Evolutionary conservation across 306 rosid genomes (phyloP).

Genomic region (Castanospermum australe): DNA sequence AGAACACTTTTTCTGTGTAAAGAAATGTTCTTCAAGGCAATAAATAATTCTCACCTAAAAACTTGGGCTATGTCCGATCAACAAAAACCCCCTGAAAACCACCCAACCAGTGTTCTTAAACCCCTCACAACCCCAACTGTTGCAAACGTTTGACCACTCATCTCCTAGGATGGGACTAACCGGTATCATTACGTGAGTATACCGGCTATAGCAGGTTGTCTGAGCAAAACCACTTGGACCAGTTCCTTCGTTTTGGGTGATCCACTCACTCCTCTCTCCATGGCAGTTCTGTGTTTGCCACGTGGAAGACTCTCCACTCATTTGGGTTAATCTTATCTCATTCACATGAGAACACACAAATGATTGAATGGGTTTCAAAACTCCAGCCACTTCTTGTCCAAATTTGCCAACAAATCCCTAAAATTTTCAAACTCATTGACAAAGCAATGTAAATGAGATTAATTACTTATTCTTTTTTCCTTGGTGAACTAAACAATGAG

Average conservation of each 20-base stretch:
- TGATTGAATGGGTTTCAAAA: constrained; percentile 18
- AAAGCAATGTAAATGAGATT: neutral
- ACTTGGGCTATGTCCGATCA: constrained; percentile 48
- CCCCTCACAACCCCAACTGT: constrained; percentile 49
- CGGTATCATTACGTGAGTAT: constrained; percentile 26
- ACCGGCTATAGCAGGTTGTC: constrained; percentile 46
- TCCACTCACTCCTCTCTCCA: constrained; percentile 50
- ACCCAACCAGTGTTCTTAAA: constrained; percentile 52
- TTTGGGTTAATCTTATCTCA: constrained; percentile 49
- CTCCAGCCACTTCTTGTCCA: neutral
- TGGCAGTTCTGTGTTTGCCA: constrained; percentile 38
- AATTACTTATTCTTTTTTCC: neutral
- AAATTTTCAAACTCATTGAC: neutral
- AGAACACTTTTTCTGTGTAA: neutral
- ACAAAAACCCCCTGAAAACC: constrained; percentile 56
- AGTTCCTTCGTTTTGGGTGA: constrained; percentile 54
- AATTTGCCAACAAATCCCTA: neutral
- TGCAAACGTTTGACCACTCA: constrained; percentile 49
- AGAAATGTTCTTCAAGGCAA: neutral
- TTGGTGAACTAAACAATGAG: neutral
- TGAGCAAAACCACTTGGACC: constrained; percentile 44
- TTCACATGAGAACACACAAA: constrained; percentile 26
- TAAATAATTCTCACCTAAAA: constrained; percentile 38
- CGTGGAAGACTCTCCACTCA: constrained; percentile 56
- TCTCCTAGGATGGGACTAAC: constrained; percentile 27